These are phyloP conservation scores for Yamadazyma dendronema DNA, from an alignment of 1,139 yeast species.

Conservation along the genomic window DNA sequence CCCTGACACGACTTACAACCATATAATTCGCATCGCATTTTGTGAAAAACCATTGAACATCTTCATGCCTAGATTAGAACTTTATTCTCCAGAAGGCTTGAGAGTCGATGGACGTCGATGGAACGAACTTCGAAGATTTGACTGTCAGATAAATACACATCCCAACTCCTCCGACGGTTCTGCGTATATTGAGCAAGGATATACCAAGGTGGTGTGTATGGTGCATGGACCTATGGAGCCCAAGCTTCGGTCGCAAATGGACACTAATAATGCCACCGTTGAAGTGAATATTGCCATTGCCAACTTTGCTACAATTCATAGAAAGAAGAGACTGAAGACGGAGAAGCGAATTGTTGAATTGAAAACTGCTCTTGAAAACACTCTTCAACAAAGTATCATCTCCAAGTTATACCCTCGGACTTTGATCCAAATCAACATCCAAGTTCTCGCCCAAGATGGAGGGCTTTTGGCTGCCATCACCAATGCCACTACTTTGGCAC, in stretches of 20 bases:
- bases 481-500: constrained; percentile 86
- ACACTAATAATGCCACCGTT: constrained; percentile 51
- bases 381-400: constrained; percentile 79
- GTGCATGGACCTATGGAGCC: constrained; percentile 94
- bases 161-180: constrained; percentile 91
- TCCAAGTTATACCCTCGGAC: constrained; percentile 80
- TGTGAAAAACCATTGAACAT: too few relatives aligned
- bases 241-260: constrained; percentile 45
- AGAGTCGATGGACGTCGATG: constrained; percentile 92
- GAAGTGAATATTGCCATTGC: constrained; percentile 70
- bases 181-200: constrained; percentile 88
- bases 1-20: neutral
- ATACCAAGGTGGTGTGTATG: constrained; percentile 81
- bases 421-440: constrained; percentile 66
- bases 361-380: constrained; percentile 68
- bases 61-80: constrained; percentile 66
- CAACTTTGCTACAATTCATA: constrained; percentile 75
- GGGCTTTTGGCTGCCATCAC: constrained; percentile 77
- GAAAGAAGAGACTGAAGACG: constrained; percentile 62
- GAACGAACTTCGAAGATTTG: constrained; percentile 85
- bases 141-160: constrained; percentile 81
- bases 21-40: constrained; percentile 1
- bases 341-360: constrained; percentile 78
- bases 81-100: constrained; percentile 92
- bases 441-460: constrained; percentile 88